Evolutionary conservation across 176 grass and related monocot genomes (phyloP), one percentile per base, ranked within the genome.

Genomic region (Oryza punctata): DNA sequence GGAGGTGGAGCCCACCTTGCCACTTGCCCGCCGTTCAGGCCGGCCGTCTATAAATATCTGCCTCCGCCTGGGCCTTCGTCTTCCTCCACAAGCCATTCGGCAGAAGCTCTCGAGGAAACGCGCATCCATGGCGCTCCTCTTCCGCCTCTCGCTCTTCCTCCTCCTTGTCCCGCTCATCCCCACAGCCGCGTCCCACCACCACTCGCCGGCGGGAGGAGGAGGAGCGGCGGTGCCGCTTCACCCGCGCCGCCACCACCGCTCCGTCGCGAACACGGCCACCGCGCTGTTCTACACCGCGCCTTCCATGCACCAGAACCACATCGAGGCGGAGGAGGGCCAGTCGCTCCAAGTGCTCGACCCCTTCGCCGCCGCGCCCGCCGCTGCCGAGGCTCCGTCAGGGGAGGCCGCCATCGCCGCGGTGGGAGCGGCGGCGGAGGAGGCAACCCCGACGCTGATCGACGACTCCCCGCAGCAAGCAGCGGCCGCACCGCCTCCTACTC

Each of bases 271-370:
- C 65, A 65, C 63, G 49, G 50, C 71, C 40, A 64, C 76, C 63
- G 37, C 65, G 61, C 63, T 66, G 49, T 16, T 61, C 76, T 40
- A 80, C 82, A 18, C 77, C 63, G 64, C 82, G 11, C 64, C 77
- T 9, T 85, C 82, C 70, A 70, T 85, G 81, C 65, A 64, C 71
- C 82, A 81, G 43, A 80, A 85, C 71, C 50, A 50, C 70, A 21
- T 52, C 65, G 70, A 79, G 40, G 32, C 32, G 40, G 77, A 41
- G 76, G 84, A 37, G 49, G 30, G 18, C 73, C 57, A 79, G 60
- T 88, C 81, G 18, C 75, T 88, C 45, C 75, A 78, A 73, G 80
- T 35, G 59, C 19, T 84, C 75, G 61, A 84, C 68, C 68, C 75
- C 81, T 54, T 57, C 67, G 19, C 18, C 74, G n/a, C 59, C 45